These are phyloP conservation scores for Fusarium hostae DNA, from an alignment of 2,329 filamentous ascomycete species.

Conservation along the genomic window DNA sequence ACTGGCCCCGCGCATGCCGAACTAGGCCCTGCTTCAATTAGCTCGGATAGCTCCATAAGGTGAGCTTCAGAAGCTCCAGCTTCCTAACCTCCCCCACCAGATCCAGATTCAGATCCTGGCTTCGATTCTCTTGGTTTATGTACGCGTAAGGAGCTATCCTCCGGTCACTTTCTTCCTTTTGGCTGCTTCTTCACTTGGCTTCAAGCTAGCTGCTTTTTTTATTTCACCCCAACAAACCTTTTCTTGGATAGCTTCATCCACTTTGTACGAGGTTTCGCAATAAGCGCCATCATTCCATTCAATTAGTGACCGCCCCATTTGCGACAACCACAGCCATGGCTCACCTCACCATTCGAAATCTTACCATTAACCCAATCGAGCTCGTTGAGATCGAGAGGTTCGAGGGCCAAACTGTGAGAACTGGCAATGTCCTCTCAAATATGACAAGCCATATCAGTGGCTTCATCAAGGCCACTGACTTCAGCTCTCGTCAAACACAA, in stretches of 20 bases:
- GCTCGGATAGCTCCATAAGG: background rate
- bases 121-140: background rate
- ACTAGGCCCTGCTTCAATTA: background rate
- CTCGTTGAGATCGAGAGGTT: slow-evolving; percentile 81
- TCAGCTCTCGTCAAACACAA: slow-evolving; percentile 45
- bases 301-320: background rate
- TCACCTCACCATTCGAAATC: slow-evolving; percentile 80
- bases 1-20: background rate
- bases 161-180: background rate
- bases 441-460: slow-evolving; percentile 56
- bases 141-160: background rate
- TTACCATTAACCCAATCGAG: slow-evolving; percentile 78
- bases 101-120: background rate
- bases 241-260: background rate
- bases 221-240: background rate
- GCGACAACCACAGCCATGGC: slow-evolving; percentile 53
- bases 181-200: background rate
- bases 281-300: slow-evolving; percentile 5
- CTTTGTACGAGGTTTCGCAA: background rate
- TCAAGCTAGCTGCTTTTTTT: background rate
- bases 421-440: slow-evolving; percentile 57
- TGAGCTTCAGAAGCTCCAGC: background rate
- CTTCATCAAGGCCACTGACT: slow-evolving; percentile 57
- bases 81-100: background rate
- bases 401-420: slow-evolving; percentile 59